These are phyloP conservation scores for Kwoniella mangroviensis DNA, from an alignment of 768 basidiomycete genomes.

Conservation along the genomic window DNA sequence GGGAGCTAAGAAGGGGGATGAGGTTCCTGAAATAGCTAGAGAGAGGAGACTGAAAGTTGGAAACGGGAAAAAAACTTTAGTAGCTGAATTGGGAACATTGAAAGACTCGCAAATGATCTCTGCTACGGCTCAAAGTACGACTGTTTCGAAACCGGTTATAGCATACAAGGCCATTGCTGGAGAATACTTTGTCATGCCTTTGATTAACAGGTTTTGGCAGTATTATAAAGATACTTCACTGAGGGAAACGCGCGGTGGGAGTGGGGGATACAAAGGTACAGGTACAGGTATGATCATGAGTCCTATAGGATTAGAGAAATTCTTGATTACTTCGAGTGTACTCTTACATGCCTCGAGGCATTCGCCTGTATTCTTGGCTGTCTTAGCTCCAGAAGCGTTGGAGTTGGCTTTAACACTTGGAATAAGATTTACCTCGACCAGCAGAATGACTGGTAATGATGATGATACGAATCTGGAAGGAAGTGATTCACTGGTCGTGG, in stretches of 20 bases:
- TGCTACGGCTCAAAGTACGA: not conserved
- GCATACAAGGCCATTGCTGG: slow-evolving; percentile 70
- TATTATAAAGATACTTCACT: slow-evolving; percentile 83
- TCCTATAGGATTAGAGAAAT: slow-evolving; percentile 74
- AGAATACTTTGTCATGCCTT: slow-evolving; percentile 83
- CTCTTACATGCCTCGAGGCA: slow-evolving; percentile 81
- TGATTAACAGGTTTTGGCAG: slow-evolving; percentile 94
- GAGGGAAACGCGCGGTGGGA: slow-evolving; percentile 67
- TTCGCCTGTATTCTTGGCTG: slow-evolving; percentile 76
- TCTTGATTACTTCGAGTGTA: slow-evolving; percentile 74
- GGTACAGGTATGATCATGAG: slow-evolving; percentile 83
- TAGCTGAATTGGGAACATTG: slow-evolving; percentile 40
- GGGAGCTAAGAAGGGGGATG: slow-evolving; percentile 64
- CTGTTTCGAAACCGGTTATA: slow-evolving; percentile 36
- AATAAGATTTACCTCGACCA: slow-evolving; percentile 58
- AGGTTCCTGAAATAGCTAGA: slow-evolving; percentile 69
- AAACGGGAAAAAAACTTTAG: slow-evolving; percentile 19
- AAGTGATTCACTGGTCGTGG: slow-evolving; percentile 72
- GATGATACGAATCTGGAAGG: slow-evolving; percentile 9
- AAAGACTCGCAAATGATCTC: slow-evolving; percentile 31
- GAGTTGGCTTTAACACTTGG: slow-evolving; percentile 83
- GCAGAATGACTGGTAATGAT: slow-evolving; percentile 46
- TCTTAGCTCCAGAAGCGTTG: slow-evolving; percentile 79
- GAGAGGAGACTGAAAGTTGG: slow-evolving; percentile 75
- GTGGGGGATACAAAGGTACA: slow-evolving; percentile 65